Base-by-base conservation (phyloP, 192 early-diverging fungal genomes). In the Umbelopsis isabellina region DNA sequence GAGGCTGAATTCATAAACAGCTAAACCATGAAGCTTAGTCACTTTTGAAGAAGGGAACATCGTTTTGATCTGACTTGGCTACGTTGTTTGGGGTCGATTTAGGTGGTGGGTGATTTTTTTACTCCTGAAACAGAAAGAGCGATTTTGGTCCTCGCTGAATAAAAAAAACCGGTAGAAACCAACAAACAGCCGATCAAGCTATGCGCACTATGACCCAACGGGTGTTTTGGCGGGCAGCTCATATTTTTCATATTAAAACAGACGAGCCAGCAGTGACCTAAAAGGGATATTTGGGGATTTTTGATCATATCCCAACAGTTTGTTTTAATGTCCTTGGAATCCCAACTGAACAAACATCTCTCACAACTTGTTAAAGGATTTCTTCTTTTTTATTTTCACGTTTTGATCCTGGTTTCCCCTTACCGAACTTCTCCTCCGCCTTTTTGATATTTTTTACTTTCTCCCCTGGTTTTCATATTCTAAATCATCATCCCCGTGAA, bases 401-500 rank as follows among this genome's bases (percentile, higher is more conserved):
- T 13, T 61, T 18, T 25, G 25, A 16, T 25, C 15, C 30, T n/a
- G 15, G 21, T 13, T 12, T 30, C 55, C 55, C 55, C 55, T 61
- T 61, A 35, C 30, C 12, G 25, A 41, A 41, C 37, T 6, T 41
- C 37, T 41, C 37, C 55, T 61, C 55, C 55, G 55, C 55, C 55
- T 61, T 61, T 61, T 53, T 61, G 5, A 35, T 61, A 25, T n/a
- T 27, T 27, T 35, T n/a, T 61, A 30, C 55, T 18, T 27, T 61
- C 18, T 61, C 52, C 25, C 52, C 21, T 21, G 18, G 9, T 49
- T 21, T 21, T 49, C 48, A 49, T 16, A 5, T 21, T 21, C 48
- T 16, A 20, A 49, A 49, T 49, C 15, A 49, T 30, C 27, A 61
- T 25, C 51, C 25, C 51, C 51, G 51, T 52, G 25, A 52, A 25